Base-by-base conservation (phyloP, 331 rosid species). In the Pyracantha coccinea region DNA sequence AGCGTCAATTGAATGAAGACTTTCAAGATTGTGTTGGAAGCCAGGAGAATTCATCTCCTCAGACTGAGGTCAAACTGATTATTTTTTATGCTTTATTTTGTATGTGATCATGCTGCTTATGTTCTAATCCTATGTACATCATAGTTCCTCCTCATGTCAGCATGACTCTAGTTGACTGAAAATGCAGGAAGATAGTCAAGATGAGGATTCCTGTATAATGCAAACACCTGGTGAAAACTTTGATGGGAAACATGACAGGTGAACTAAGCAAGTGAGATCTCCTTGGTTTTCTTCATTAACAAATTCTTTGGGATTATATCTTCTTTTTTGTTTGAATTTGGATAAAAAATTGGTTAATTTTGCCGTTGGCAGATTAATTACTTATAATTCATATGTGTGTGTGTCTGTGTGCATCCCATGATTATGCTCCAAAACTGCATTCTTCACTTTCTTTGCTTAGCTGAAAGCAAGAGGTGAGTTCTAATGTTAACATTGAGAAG, bases 181-280 rank as follows among this genome's bases (percentile, higher is more conserved):
- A 77, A 70, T 79, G 83, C 95, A 94, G 98, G 95, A 88, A 52
- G 93, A 87, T 75, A 85, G 86, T 72, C 78, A 80, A 35, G 74
- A 32, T 65, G 90, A 83, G 66, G 88, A 86, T 68, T 66, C 87
- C 4, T 55, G 70, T 83, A 78, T 65, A 77, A 68, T 58, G 85
- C 85, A 69, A 66, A 87, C 87, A 72, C 75, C 87, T 52, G 80
- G 68, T 59, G 96, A 88, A 81, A 79, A 38, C 25, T 73, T 88
- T 76, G 81, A 83, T 55, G 83, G 88, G 91, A 86, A 89, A 91
- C 88, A 73, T 88, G 97, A 94, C 98, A 91, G 98, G 98, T 94
- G 97, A 93, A 85, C 86, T 85, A 85, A 88, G 93, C 96, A 93
- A 93, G 98, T 93, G 96, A 93, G 97, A 88, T 84, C 89, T 92